A percentile compares a stretch with the other conserved stretches of the same genome.
phyloP scores from a whole-genome alignment of 768 basidiomycete species.

The Inosperma sp. region DNA sequence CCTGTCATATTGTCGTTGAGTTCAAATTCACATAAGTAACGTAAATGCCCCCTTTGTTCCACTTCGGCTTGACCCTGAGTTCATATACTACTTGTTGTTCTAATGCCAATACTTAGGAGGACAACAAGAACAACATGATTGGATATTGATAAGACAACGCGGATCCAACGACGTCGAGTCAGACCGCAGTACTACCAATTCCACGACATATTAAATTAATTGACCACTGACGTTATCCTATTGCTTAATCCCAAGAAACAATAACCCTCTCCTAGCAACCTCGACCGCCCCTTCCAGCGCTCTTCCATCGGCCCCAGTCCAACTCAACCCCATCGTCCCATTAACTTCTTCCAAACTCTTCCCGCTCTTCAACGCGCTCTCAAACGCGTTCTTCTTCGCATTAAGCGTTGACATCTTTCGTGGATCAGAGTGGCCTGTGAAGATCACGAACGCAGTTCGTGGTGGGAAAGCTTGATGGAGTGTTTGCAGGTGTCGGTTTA shows the following conservation, averaged over 20 bases:
- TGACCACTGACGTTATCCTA: constrained; percentile 14
- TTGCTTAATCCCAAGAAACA: constrained; percentile 68
- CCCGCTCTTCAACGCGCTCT: constrained; percentile 53
- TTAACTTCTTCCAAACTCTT: constrained; percentile 53
- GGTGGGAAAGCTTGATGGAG: constrained; percentile 70
- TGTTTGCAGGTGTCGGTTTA: constrained; percentile 57
- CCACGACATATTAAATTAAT: not conserved
- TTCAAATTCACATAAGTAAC: no score
- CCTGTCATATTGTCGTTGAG: no score
- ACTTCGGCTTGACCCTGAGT: no score
- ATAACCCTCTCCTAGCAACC: constrained; percentile 72
- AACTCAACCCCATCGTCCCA: constrained; percentile 44
- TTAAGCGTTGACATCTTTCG: constrained; percentile 72
- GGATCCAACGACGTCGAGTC: no score
- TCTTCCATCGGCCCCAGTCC: constrained; percentile 74
- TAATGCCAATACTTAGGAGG: no score
- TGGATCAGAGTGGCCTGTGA: constrained; percentile 89
- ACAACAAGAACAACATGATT: no score
- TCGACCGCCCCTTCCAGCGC: constrained; percentile 78
- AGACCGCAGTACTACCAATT: not conserved
- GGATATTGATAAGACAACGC: no score
- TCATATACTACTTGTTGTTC: no score
- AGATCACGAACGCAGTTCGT: constrained; percentile 76
- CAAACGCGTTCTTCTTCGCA: constrained; percentile 67
- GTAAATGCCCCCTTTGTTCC: no score